These are phyloP conservation scores for Magnusiomyces tetraspermus DNA, from an alignment of 1,139 yeast species.

Conservation along the genomic window DNA sequence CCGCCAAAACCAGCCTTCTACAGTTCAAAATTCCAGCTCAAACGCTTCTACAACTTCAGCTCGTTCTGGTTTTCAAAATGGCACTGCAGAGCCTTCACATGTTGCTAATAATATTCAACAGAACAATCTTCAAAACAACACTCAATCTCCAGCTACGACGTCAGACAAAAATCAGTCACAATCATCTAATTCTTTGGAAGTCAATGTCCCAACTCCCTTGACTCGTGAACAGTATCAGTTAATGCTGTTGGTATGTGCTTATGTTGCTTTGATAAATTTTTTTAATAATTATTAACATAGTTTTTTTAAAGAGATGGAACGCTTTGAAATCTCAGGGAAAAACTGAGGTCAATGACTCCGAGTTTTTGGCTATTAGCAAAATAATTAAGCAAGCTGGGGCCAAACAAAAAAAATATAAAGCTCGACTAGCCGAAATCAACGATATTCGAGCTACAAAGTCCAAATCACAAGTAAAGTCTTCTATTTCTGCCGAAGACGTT, in stretches of 20 bases:
- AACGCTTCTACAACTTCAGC: neutral
- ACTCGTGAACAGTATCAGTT: slow-evolving; percentile 32
- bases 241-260: slow-evolving; percentile 27
- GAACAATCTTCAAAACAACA: neutral
- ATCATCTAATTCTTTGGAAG: neutral
- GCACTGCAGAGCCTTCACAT: neutral
- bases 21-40: neutral
- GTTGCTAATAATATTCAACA: neutral
- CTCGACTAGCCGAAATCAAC: slow-evolving; percentile 27
- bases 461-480: slow-evolving; percentile 7
- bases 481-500: slow-evolving; percentile 32
- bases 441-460: slow-evolving; percentile 3
- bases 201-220: slow-evolving; percentile 23
- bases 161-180: neutral
- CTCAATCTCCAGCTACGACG: neutral
- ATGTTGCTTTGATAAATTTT: neutral
- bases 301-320: slow-evolving; percentile 32
- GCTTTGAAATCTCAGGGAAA: slow-evolving; percentile 32
- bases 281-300: neutral
- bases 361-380: slow-evolving; percentile 31
- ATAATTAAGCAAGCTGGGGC: slow-evolving; percentile 28
- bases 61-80: neutral
- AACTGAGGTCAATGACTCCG: slow-evolving; percentile 27
- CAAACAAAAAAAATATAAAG: slow-evolving; percentile 33
- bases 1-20: neutral